These are phyloP conservation scores for Globisporangium uncinulatum DNA, from an alignment of 352 stramenopile species.

Conservation along the genomic window DNA sequence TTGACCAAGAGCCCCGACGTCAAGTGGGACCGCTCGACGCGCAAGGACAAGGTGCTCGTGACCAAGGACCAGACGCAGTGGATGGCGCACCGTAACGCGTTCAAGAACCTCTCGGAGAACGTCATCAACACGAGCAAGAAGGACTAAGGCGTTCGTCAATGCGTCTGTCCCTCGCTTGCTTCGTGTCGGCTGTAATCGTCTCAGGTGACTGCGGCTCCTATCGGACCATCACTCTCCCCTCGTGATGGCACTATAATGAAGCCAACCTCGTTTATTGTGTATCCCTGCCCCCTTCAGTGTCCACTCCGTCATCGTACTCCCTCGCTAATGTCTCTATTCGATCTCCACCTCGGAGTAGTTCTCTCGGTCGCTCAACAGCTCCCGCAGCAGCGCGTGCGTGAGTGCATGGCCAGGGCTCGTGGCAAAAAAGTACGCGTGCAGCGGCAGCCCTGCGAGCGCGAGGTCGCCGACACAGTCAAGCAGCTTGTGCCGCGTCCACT, in stretches of 20 bases:
- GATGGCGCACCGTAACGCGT: background rate
- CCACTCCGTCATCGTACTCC: background rate
- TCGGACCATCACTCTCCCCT: no score
- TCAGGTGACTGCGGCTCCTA: no score
- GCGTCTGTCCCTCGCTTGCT: background rate
- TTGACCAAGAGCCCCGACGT: conserved; percentile 50
- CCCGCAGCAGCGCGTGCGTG: conserved; percentile 49
- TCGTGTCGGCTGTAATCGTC: no score
- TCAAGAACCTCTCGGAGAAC: background rate
- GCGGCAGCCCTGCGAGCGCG: conserved; percentile 36
- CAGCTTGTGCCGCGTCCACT: conserved; percentile 72
- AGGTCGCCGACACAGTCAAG: conserved; percentile 71
- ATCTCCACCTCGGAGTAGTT: conserved; percentile 33
- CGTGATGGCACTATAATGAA: background rate
- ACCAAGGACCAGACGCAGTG: conserved; percentile 1
- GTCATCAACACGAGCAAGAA: conserved; percentile 18
- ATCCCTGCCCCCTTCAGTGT: conserved; percentile 3
- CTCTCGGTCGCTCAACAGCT: conserved; percentile 31
- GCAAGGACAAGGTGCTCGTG: conserved; percentile 45
- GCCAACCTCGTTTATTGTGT: background rate
- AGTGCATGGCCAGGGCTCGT: conserved; percentile 63
- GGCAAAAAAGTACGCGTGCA: conserved; percentile 64
- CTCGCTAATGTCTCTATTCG: background rate
- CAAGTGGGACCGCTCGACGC: conserved; percentile 53
- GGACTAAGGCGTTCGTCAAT: conserved; percentile 41